phyloP scores from a whole-genome alignment of 2,329 filamentous ascomycete genomes.

The Sphaerulina musiva region DNA sequence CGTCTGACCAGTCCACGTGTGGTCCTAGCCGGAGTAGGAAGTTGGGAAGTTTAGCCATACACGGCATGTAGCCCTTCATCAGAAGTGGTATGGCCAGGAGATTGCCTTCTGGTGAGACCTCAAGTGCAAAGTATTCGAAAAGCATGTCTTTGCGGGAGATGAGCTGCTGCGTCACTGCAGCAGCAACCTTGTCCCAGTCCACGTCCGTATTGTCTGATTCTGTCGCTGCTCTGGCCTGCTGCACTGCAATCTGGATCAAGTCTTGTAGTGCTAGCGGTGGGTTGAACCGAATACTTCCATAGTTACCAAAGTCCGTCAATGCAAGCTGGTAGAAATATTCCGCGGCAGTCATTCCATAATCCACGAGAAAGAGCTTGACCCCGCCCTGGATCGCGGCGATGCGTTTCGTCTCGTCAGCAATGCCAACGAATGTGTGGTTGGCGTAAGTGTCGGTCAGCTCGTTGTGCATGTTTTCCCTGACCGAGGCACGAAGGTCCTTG shows the following conservation, averaged over 20 bases:
- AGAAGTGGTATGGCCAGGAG: constrained; percentile 75
- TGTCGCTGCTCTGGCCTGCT: constrained; percentile 50
- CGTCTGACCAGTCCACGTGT: constrained; percentile 76
- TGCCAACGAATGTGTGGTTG: constrained; percentile 83
- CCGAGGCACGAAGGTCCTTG: constrained; percentile 72
- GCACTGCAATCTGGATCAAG: constrained; percentile 65
- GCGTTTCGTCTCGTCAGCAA: constrained; percentile 80
- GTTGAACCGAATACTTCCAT: constrained; percentile 73
- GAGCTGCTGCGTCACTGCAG: constrained; percentile 60
- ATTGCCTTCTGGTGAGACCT: constrained; percentile 71
- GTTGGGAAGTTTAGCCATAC: constrained; percentile 75
- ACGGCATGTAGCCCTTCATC: constrained; percentile 80
- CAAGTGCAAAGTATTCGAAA: constrained; percentile 82
- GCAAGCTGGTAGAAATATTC: constrained; percentile 96
- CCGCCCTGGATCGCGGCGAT: constrained; percentile 90
- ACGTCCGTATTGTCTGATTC: constrained; percentile 47
- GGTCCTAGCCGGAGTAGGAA: constrained; percentile 87
- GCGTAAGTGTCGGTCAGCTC: constrained; percentile 82
- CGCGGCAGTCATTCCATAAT: constrained; percentile 77
- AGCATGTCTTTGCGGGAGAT: constrained; percentile 78
- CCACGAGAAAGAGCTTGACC: constrained; percentile 83
- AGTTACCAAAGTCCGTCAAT: constrained; percentile 92
- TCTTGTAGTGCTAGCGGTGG: constrained; percentile 66
- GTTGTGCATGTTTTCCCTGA: constrained; percentile 75
- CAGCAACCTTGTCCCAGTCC: constrained; percentile 60